Evolutionary conservation across 2,329 filamentous ascomycete species (phyloP).

Genomic region (Phialemoniopsis sp.): DNA sequence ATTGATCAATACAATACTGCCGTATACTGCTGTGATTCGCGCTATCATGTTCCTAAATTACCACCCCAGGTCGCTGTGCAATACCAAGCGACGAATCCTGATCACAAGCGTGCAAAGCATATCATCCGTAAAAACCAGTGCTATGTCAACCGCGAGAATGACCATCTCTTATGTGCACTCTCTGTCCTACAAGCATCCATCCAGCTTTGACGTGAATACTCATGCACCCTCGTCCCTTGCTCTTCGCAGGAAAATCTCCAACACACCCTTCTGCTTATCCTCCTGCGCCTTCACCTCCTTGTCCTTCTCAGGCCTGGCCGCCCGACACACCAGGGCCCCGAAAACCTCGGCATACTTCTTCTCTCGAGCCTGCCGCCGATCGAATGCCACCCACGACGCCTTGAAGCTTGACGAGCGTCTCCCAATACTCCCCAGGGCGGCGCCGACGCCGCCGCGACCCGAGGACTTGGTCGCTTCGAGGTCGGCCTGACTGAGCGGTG

Average conservation of each 20-base stretch:
- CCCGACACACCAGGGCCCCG: constrained; percentile 57
- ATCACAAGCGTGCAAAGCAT: too few relatives aligned
- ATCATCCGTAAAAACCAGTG: too few relatives aligned
- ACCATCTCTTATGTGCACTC: too few relatives aligned
- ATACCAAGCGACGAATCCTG: too few relatives aligned
- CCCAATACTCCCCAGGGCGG: constrained; percentile 20
- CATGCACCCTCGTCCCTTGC: constrained; percentile 8
- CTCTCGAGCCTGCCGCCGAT: constrained; percentile 56
- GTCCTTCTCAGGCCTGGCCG: constrained; percentile 21
- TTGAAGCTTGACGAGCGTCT: constrained; percentile 42
- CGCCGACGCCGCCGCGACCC: constrained; percentile 9
- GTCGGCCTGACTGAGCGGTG: constrained; percentile 31
- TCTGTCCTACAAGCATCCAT: too few relatives aligned
- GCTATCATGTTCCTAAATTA: too few relatives aligned
- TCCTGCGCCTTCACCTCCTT: constrained; percentile 56
- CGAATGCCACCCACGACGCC: constrained; percentile 34
- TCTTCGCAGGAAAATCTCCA: constrained; percentile 63
- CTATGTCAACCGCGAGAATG: too few relatives aligned
- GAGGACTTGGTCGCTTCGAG: constrained; percentile 23
- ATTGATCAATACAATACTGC: too few relatives aligned
- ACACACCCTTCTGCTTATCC: constrained; percentile 60
- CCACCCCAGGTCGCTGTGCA: too few relatives aligned
- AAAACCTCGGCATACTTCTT: constrained; percentile 62
- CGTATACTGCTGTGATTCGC: too few relatives aligned
- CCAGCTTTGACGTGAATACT: too few relatives aligned